phyloP scores from a whole-genome alignment of 2,329 filamentous ascomycete genomes.

The Didymella pomorum region DNA sequence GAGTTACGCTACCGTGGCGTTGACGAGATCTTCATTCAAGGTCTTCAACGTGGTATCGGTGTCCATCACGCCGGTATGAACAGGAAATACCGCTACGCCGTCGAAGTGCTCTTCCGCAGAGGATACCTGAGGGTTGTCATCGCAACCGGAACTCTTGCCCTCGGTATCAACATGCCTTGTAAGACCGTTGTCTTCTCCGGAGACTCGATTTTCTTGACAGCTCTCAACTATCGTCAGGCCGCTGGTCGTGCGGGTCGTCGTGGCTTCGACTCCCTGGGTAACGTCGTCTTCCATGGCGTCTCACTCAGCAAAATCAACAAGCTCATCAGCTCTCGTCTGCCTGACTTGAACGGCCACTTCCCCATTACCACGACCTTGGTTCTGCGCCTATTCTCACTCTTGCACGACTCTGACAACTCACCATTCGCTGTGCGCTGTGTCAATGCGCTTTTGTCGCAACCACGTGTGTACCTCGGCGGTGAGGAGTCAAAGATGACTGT shows the following conservation, averaged over 20 bases:
- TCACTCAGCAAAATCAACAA: constrained; percentile 67
- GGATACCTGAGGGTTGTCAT: constrained; percentile 75
- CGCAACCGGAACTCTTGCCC: constrained; percentile 76
- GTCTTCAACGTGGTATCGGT: constrained; percentile 72
- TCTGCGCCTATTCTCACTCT: constrained; percentile 71
- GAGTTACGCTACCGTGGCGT: constrained; percentile 63
- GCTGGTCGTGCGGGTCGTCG: constrained; percentile 80
- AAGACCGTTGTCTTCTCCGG: constrained; percentile 81
- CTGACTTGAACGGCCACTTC: constrained; percentile 79
- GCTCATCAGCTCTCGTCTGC: constrained; percentile 75
- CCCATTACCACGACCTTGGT: constrained; percentile 78
- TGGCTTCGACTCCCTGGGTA: constrained; percentile 81
- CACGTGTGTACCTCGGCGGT: constrained; percentile 74
- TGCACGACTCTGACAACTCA: constrained; percentile 71
- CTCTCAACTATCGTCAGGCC: constrained; percentile 78
- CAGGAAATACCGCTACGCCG: constrained; percentile 74
- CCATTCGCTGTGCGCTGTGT: constrained; percentile 69
- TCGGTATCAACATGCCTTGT: constrained; percentile 78
- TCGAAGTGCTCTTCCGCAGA: constrained; percentile 77
- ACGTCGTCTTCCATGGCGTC: constrained; percentile 79
- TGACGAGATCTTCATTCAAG: constrained; percentile 63
- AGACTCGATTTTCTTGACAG: constrained; percentile 75
- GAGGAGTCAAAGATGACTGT: constrained; percentile 72
- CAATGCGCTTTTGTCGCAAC: constrained; percentile 73
- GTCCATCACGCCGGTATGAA: constrained; percentile 85